Evolutionary conservation across 805 yeast species (phyloP), one percentile per base, ranked within the genome.

Genomic region (Saccharomycopsis sp.): DNA sequence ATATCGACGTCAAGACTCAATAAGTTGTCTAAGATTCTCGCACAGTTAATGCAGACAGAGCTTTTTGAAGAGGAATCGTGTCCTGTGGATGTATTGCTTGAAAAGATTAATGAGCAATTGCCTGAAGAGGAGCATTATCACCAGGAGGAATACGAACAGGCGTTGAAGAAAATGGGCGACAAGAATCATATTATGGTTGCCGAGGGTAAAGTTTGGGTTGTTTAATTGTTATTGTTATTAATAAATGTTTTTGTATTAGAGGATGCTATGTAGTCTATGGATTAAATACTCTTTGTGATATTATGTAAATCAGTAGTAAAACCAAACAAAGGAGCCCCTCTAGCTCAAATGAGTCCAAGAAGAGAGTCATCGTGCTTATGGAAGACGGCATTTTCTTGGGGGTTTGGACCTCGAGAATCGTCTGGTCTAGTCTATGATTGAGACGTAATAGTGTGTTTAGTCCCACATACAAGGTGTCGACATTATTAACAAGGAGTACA

Each of bases 1-100:
- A 75, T 84, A 19, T 81, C 87, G 2, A 75, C 77, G 1, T 74
- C 78, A 19, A 75, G 89, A 63, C 72, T 76, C 55, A 73, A 72
- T n/a, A 65, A 68, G 34, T 77, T 83, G 65, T 75, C 78, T 20
- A 73, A 75, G 60, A 69, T 75, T 12, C 73, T 80, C 20, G 83
- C 85, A 1, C 70, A 69, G 23, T 70, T 82, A 50, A 72, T 80
- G 65, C 75, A 76, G 57, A 71, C 78, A 2, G 75, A 72, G 20
- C 58, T 75, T 3, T 78, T 75, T 58, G 77, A 75, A 20, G 78
- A 76, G 25, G 81, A 77, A 41, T 75, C 74, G 59, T 76, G 78
- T 55, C 69, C 76, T 0, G 63, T 72, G 8, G 73, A 69, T 3
- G 65, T 68, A 1, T 66, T 82, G 25, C 62, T 76, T 8, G 72